phyloP scores from a whole-genome alignment of 768 basidiomycete species.

The Serendipita sp. region DNA sequence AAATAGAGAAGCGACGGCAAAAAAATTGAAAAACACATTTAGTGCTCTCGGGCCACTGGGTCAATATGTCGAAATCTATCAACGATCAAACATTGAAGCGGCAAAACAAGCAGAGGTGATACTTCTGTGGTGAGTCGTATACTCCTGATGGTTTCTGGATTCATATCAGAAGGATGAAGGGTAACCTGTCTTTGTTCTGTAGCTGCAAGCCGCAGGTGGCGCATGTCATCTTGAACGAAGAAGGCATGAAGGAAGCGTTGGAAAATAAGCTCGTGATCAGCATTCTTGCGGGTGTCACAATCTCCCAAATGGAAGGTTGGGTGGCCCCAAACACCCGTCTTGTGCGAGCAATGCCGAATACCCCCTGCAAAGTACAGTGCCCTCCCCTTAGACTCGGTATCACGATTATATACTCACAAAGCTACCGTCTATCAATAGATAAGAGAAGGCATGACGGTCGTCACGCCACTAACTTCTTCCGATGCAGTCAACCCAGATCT shows the following conservation, averaged over 20 bases:
- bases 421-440: conserved; percentile 39
- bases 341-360: conserved; percentile 96
- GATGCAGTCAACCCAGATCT: conserved; percentile 26
- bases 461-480: conserved; percentile 39
- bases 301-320: conserved; percentile 60
- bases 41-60: conserved; percentile 40
- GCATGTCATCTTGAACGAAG: conserved; percentile 46
- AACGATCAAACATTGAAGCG: conserved; percentile 53
- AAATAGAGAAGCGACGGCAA: conserved; percentile 54
- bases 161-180: not conserved
- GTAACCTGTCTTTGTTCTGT: not conserved
- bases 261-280: conserved; percentile 86
- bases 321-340: conserved; percentile 64
- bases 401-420: not conserved
- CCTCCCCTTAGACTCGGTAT: conserved; percentile 12
- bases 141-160: not conserved
- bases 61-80: conserved; percentile 48
- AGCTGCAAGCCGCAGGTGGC: conserved; percentile 95
- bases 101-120: conserved; percentile 67
- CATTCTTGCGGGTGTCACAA: conserved; percentile 92
- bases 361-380: conserved; percentile 64
- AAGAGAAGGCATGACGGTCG: conserved; percentile 95
- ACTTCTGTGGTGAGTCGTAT: conserved; percentile 55
- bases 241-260: conserved; percentile 69
- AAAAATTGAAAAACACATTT: conserved; percentile 48